phyloP scores from a whole-genome alignment of 2,329 filamentous ascomycete species.

The Ceratocystis harringtonii region DNA sequence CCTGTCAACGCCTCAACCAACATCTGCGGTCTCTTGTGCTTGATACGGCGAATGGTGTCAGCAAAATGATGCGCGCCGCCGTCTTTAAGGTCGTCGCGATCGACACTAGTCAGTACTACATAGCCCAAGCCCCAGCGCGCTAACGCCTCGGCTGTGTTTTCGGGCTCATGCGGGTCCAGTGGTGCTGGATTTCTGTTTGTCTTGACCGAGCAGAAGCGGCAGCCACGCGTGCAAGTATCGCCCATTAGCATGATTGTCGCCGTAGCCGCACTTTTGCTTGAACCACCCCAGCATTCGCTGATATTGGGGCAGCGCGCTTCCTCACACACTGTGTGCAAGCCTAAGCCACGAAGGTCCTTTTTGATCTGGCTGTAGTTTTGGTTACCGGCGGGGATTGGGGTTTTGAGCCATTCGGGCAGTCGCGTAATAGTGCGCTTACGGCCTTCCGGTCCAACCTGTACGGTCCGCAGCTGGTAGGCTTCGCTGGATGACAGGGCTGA shows the following conservation, averaged over 20 bases:
- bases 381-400: slow-evolving; percentile 69
- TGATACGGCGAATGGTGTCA: slow-evolving; percentile 88
- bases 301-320: slow-evolving; percentile 97
- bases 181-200: slow-evolving; percentile 61
- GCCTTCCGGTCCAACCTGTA: slow-evolving; percentile 47
- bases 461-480: slow-evolving; percentile 46
- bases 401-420: slow-evolving; percentile 90
- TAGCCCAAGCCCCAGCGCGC: slow-evolving; percentile 89
- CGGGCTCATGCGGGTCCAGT: slow-evolving; percentile 87
- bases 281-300: slow-evolving; percentile 92
- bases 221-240: slow-evolving; percentile 91
- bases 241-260: slow-evolving; percentile 99
- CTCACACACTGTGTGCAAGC: slow-evolving; percentile 91
- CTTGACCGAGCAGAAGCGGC: slow-evolving; percentile 94
- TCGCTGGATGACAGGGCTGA: slow-evolving; percentile 35
- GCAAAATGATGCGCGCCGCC: slow-evolving; percentile 82
- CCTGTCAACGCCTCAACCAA: slow-evolving; percentile 76
- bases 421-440: slow-evolving; percentile 53
- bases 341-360: slow-evolving; percentile 74
- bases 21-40: slow-evolving; percentile 62
- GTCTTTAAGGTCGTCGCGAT: slow-evolving; percentile 81
- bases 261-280: slow-evolving; percentile 74
- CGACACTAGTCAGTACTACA: slow-evolving; percentile 84
- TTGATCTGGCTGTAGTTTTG: slow-evolving; percentile 89
- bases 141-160: slow-evolving; percentile 89